Evolutionary conservation across 2,329 filamentous ascomycete species (phyloP), one percentile per base, ranked within the genome.

Genomic region (Parafenestella ontariensis): DNA sequence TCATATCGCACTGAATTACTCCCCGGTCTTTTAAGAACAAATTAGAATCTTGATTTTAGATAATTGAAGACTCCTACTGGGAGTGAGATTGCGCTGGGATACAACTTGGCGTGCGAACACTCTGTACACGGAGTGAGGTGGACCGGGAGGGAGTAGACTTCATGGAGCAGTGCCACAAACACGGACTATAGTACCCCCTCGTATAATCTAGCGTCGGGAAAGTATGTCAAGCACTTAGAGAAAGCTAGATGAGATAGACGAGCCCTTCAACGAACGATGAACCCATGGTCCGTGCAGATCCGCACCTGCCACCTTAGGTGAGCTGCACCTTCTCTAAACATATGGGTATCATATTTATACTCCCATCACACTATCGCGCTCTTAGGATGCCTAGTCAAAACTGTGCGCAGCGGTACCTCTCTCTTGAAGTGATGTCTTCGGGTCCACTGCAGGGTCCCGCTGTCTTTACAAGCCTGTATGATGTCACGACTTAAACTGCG

Each of bases 401-500:
- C n/a, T n/a, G n/a, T n/a, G n/a, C n/a, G n/a, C n/a, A n/a, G 13
- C 23, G 9, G 23, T 13, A 37, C 8, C 41, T 13, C 17, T 20
- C 26, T 29, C 23, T 20, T 13, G 2, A 31, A 7, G 20, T 3
- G 37, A 10, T 15, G 36, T 43, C 28, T 29, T 31, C n/a, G n/a
- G 15, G 24, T 26, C 46, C 31, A 31, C 49, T 46, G 49, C 49
- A 49, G 24, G 31, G 28, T 51, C 23, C 5, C 51, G 29, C 50
- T 51, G 37, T 40, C 37, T 40, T 21, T 51, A 34, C 49, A 3
- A 48, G 34, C 26, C 37, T 46, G 21, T 54, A 70, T 70, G 67
- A 70, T 70, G 67, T 70, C 67, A 70, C 60, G 60, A 70, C 66
- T 69, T 47, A 24, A 33, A 52, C 28, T 42, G 29, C 33, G 24